A percentile compares a stretch with the other conserved stretches of the same genome.
phyloP scores from a whole-genome alignment of 768 basidiomycete genomes.

The Kwoniella mangroviensis region DNA sequence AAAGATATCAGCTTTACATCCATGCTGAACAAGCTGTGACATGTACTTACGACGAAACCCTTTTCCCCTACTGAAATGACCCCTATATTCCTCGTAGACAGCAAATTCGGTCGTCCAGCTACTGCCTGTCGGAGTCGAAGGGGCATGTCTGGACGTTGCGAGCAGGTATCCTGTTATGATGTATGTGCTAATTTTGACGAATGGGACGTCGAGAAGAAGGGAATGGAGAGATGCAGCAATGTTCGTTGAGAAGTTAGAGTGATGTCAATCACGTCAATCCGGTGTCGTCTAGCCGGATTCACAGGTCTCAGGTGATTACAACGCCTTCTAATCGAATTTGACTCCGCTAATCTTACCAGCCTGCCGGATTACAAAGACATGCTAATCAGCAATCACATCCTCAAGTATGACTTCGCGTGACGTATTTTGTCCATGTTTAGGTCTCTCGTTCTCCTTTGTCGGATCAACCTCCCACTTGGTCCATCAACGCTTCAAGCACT shows the following conservation, averaged over 20 bases:
- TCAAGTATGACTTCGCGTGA: neutral
- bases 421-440: no score
- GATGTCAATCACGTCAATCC: neutral
- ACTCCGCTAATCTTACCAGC: neutral
- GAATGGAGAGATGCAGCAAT: neutral
- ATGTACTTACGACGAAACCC: conserved; percentile 35
- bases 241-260: no score
- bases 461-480: no score
- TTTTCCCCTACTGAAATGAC: conserved; percentile 26
- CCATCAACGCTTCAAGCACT: no score
- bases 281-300: neutral
- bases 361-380: neutral
- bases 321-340: neutral
- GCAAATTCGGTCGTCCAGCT: conserved; percentile 35
- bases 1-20: conserved; percentile 16
- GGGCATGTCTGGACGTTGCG: conserved; percentile 27
- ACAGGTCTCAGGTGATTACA: neutral
- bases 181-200: neutral
- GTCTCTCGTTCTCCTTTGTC: no score
- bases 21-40: neutral
- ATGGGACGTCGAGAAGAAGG: no score
- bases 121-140: conserved; percentile 48
- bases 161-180: neutral
- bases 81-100: conserved; percentile 18
- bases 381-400: neutral